These are phyloP conservation scores for Epichloe scottii DNA, from an alignment of 2,329 filamentous ascomycete species.

Conservation along the genomic window DNA sequence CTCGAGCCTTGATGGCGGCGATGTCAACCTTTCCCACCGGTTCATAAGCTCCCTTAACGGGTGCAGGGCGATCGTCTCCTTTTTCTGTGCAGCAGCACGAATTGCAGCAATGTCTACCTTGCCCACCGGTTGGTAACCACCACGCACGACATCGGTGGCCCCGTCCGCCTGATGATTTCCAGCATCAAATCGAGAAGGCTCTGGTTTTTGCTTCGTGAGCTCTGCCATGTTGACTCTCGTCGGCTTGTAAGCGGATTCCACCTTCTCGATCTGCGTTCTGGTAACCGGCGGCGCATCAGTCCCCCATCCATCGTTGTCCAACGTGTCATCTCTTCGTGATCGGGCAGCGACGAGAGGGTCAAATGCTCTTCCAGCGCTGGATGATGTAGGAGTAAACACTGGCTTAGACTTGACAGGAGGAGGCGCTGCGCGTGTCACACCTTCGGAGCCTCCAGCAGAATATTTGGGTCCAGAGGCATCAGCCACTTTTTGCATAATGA, in stretches of 20 bases:
- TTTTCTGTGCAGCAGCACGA: slow-evolving; percentile 57
- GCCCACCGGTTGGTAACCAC: slow-evolving; percentile 84
- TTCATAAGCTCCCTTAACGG: slow-evolving; percentile 87
- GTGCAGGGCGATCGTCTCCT: slow-evolving; percentile 66
- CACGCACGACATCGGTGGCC: slow-evolving; percentile 56
- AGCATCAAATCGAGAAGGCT: slow-evolving; percentile 48
- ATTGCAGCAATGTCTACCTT: slow-evolving; percentile 97
- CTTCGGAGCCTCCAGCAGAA: slow-evolving; percentile 51
- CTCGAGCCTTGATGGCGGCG: slow-evolving; percentile 75
- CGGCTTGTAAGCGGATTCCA: slow-evolving; percentile 83
- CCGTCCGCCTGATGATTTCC: slow-evolving; percentile 32
- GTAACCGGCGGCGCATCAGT: slow-evolving; percentile 84
- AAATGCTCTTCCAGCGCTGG: slow-evolving; percentile 35
- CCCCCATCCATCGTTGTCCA: slow-evolving; percentile 88
- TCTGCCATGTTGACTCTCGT: slow-evolving; percentile 91
- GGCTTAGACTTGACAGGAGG: slow-evolving; percentile 78
- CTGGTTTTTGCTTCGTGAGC: slow-evolving; percentile 59
- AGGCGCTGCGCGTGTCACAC: slow-evolving; percentile 39
- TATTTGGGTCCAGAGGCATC: slow-evolving; percentile 95
- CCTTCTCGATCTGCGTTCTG: slow-evolving; percentile 79
- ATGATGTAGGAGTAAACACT: slow-evolving; percentile 68
- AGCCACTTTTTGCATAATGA: slow-evolving; percentile 83
- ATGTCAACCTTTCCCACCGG: slow-evolving; percentile 96
- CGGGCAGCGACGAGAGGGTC: slow-evolving; percentile 59
- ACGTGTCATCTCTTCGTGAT: slow-evolving; percentile 43